These are phyloP conservation scores for Haplosporangium gracile DNA, from an alignment of 192 early-diverging fungal species.

Conservation along the genomic window DNA sequence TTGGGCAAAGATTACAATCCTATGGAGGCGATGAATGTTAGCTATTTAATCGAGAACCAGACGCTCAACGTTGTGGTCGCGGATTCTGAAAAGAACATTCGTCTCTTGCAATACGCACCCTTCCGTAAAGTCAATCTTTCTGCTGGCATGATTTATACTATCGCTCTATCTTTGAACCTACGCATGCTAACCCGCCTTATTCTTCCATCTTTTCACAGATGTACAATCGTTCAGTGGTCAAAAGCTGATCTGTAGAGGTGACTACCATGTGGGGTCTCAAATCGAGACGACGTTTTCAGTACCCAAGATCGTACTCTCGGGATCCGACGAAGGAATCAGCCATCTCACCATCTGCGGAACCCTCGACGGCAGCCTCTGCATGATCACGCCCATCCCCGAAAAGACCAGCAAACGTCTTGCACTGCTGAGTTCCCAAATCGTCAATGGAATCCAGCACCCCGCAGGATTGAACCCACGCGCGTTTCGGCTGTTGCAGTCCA, in stretches of 20 bases:
- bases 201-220: conserved; percentile 60
- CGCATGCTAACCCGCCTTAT: no score
- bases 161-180: no score
- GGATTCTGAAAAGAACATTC: conserved; percentile 86
- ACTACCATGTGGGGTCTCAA: conserved; percentile 87
- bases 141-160: not conserved
- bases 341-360: conserved; percentile 66
- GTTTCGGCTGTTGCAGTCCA: conserved; percentile 74
- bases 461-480: conserved; percentile 95
- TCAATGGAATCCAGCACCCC: conserved; percentile 82
- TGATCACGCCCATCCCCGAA: conserved; percentile 87
- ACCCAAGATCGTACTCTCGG: conserved; percentile 49
- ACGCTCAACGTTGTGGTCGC: conserved; percentile 82
- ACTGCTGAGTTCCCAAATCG: conserved; percentile 86
- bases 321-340: conserved; percentile 43
- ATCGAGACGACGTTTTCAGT: conserved; percentile 76
- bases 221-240: conserved; percentile 90
- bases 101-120: conserved; percentile 88
- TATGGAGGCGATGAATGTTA: conserved; percentile 79
- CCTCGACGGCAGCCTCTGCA: conserved; percentile 75
- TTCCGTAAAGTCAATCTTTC: conserved; percentile 72
- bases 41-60: conserved; percentile 85
- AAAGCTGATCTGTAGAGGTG: conserved; percentile 90
- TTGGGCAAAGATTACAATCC: conserved; percentile 92
- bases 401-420: conserved; percentile 93